Conservation (phyloP, 2,329 filamentous ascomycete species). For the Fusarium decemcellulare region DNA sequence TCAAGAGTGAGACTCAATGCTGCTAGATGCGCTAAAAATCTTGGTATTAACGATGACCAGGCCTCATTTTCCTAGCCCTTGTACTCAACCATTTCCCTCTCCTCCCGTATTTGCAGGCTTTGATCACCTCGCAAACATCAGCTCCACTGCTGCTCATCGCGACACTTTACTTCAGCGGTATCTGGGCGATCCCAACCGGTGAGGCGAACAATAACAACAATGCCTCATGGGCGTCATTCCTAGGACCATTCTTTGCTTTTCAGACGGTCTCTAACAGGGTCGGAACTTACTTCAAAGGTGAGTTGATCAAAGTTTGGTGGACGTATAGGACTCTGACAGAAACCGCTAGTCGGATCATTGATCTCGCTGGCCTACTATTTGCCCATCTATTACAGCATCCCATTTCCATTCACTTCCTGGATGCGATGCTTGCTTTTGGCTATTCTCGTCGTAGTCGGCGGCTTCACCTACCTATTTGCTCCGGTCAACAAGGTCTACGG, state of each 20-base stretch:
- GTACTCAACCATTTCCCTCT: constrained; percentile 26
- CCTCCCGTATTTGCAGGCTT: background rate
- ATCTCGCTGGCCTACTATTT: constrained; percentile 26
- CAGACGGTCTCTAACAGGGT: constrained; percentile 21
- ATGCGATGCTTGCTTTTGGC: constrained; percentile 19
- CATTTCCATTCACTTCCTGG: constrained; percentile 22
- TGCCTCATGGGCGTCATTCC: background rate
- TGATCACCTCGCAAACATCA: constrained; percentile 17
- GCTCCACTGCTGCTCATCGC: constrained; percentile 20
- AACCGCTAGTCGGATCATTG: constrained; percentile 17
- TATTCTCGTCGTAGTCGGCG: background rate
- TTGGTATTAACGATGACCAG: background rate
- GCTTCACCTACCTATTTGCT: constrained; percentile 16
- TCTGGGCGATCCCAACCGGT: constrained; percentile 19
- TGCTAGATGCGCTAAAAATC: background rate
- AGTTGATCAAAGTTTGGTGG: background rate
- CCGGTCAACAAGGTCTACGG: constrained; percentile 28
- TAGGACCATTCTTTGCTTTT: constrained; percentile 18
- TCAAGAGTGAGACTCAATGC: constrained; percentile 13
- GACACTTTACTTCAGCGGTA: constrained; percentile 13
- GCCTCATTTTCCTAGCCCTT: constrained; percentile 20
- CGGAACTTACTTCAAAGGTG: constrained; percentile 30
- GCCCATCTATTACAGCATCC: constrained; percentile 20
- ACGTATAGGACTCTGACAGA: background rate
- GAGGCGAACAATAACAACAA: background rate